A percentile compares a stretch with the other conserved stretches of the same genome.
Evolutionary conservation across 352 stramenopile species (phyloP).

Genomic region (Phytophthora cajani): DNA sequence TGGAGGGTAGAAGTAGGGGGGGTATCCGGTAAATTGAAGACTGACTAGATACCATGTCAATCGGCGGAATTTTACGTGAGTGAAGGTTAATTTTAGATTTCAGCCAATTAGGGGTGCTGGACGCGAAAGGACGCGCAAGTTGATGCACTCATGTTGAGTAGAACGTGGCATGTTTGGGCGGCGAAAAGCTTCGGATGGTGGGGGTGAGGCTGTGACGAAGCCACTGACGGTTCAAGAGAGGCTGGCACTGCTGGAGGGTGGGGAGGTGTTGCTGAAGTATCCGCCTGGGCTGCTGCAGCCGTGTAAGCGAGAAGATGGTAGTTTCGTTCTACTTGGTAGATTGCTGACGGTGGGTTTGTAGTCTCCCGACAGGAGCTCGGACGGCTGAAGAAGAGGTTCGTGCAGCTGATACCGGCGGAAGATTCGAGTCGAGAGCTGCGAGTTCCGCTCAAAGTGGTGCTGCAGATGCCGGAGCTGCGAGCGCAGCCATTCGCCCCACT

Average conservation of each 20-base stretch:
- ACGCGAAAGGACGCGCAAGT: conserved; percentile 22
- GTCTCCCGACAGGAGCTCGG: conserved; percentile 53
- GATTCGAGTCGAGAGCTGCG: conserved; percentile 15
- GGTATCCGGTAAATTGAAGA: background rate
- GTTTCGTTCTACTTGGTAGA: background rate
- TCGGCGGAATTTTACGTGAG: conserved; percentile 14
- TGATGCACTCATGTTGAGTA: conserved; percentile 4
- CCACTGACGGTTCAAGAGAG: conserved; percentile 25
- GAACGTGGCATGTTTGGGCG: conserved; percentile 22
- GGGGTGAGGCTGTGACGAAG: background rate
- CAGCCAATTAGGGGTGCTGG: conserved; percentile 7
- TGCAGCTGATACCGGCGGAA: conserved; percentile 31
- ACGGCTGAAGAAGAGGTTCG: conserved; percentile 51
- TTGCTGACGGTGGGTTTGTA: conserved; percentile 12
- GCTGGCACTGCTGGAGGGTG: conserved; percentile 19
- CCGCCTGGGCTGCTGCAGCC: conserved; percentile 34
- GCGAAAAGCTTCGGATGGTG: conserved; percentile 8
- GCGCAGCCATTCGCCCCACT: conserved; percentile 29
- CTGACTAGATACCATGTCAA: conserved; percentile 5
- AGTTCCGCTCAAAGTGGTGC: conserved; percentile 9
- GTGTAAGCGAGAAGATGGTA: conserved; percentile 32
- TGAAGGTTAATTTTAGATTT: conserved; percentile 17
- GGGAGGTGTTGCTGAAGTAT: conserved; percentile 24
- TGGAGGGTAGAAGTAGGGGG: background rate
- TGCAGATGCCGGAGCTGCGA: conserved; percentile 50